Conservation (phyloP, 306 rosid genomes). For the Luffa acutangula region DNA sequence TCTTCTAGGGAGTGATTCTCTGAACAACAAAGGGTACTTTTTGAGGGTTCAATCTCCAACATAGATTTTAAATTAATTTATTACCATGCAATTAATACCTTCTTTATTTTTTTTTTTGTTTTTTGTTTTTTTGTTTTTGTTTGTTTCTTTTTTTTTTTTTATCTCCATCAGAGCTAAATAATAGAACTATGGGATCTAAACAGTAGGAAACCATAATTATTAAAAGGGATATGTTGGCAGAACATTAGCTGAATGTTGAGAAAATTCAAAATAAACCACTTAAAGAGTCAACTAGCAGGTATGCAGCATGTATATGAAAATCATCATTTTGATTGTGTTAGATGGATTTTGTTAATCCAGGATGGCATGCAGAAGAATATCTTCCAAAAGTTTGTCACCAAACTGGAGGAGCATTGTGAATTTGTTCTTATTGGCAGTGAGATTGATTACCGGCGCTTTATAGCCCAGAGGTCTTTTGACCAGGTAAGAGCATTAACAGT, state of each 20-base stretch:
- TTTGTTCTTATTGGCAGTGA: conserved; percentile 69
- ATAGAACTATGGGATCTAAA: background rate
- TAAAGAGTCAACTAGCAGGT: background rate
- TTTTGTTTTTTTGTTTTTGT: background rate
- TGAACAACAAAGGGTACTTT: background rate
- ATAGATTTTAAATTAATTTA: background rate
- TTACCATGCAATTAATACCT: background rate
- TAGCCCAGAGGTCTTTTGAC: conserved; percentile 53
- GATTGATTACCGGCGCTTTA: conserved; percentile 80
- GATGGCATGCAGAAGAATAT: conserved; percentile 82
- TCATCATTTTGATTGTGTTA: background rate
- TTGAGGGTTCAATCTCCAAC: background rate
- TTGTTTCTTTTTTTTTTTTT: background rate
- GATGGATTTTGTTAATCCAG: conserved; percentile 29
- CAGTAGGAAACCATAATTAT: background rate
- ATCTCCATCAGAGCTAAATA: background rate
- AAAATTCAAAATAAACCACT: background rate
- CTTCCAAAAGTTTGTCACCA: conserved; percentile 55
- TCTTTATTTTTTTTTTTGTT: background rate
- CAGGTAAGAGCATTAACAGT: conserved; percentile 32
- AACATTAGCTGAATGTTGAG: background rate
- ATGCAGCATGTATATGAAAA: background rate
- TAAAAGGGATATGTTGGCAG: background rate
- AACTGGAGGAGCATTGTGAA: conserved; percentile 68
- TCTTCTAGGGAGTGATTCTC: background rate